Base-by-base conservation (phyloP, 257 asterid species). In the Nicotiana sylvestris region DNA sequence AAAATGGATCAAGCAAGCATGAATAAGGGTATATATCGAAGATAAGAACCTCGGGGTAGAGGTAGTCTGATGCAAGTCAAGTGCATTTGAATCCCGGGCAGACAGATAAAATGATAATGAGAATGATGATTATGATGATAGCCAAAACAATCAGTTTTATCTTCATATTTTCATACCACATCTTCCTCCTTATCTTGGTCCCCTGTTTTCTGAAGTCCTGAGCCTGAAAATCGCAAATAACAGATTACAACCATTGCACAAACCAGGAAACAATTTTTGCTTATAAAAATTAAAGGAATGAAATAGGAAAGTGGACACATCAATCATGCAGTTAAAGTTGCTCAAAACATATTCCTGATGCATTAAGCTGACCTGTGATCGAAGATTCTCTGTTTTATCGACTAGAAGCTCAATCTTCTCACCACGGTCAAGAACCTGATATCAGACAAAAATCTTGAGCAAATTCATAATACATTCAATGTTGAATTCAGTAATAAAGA, bases 111-210 rank as follows among this genome's bases (percentile, higher is more conserved):
- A 83, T 7, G 78, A 90, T 82, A 39, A 90, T 78, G 81, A 88
- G 86, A 65, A 81, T 57, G 82, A 90, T 53, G 6, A 77, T 82
- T 29, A 84, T 7, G 4, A 89, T 2, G 65, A 90, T 87, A 18
- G 80, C 90, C 3, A 83, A 25, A 27, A 86, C 92, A 18, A 87
- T 58, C 78, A 90, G 68, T 82, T 90, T 90, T 55, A 89, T 85
- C 88, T 90, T 90, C 91, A 89, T 87, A 27, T 89, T 89, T 68
- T 89, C 86, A 65, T 76, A 21, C 93, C 93, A 90, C 92, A 90
- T 83, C 85, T 90, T 90, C 53, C 87, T 84, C 82, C 76, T 86
- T 49, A 87, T 80, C 85, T 87, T 85, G 11, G 89, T 90, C 5
- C 92, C 92, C 43, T 86, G 93, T 81, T 82, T 83, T 86, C 82